A percentile compares a stretch with the other conserved stretches of the same genome.
phyloP scores from a whole-genome alignment of 2,329 filamentous ascomycete genomes.

The Coniochaeta sp. region DNA sequence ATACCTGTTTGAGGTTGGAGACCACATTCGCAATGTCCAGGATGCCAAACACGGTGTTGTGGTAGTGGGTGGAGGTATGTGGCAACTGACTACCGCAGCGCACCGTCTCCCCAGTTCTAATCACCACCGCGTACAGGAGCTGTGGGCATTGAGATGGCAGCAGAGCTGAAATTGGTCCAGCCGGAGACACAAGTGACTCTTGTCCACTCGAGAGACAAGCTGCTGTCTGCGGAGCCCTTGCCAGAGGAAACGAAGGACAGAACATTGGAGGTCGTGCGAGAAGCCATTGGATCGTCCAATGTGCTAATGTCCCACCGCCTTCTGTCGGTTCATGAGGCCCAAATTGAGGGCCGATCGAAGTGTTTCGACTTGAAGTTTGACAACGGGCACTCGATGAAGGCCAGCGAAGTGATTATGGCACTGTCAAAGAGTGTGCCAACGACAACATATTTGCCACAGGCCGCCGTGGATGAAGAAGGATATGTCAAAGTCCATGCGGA shows the following conservation, averaged over 20 bases:
- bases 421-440: constrained; percentile 57
- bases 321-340: constrained; percentile 34
- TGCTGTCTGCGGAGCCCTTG: constrained; percentile 68
- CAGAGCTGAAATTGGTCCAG: constrained; percentile 64
- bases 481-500: constrained; percentile 56
- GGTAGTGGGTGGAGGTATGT: constrained; percentile 57
- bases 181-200: constrained; percentile 63
- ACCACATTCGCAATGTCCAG: constrained; percentile 50
- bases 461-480: constrained; percentile 54
- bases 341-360: constrained; percentile 31
- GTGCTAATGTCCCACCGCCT: constrained; percentile 57
- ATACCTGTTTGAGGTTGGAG: constrained; percentile 55
- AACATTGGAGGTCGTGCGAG: constrained; percentile 48
- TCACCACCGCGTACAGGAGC: constrained; percentile 40
- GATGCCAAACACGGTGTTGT: constrained; percentile 53
- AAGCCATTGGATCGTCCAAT: constrained; percentile 53
- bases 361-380: constrained; percentile 47
- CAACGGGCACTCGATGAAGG: constrained; percentile 51
- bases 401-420: constrained; percentile 63
- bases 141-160: constrained; percentile 76
- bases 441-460: constrained; percentile 53
- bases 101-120: constrained; percentile 27
- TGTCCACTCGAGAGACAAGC: constrained; percentile 62
- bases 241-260: constrained; percentile 62
- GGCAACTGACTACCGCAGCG: not conserved